Evolutionary conservation across 2,329 filamentous ascomycete species (phyloP), one percentile per base, ranked within the genome.

Genomic region (Beauveria sp.): DNA sequence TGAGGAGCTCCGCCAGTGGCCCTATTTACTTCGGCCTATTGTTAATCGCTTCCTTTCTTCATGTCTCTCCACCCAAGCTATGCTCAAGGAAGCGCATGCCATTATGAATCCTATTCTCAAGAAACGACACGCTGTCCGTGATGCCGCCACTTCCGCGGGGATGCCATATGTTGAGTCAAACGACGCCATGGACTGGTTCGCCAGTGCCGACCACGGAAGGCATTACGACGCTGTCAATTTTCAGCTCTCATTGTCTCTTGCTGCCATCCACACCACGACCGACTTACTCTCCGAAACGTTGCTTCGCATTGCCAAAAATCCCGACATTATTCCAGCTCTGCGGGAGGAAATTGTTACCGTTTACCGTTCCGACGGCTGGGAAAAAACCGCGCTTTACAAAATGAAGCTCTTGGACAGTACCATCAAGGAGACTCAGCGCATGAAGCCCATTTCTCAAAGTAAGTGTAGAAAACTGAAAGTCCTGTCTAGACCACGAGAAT

Each of bases 121-220:
- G 42, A 67, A 79, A 64, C 77, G 82, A 2, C 71, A 81, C 12
- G 67, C 71, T 9, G 73, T 78, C 45, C 77, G 77, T 51, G 71
- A 69, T 1, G 45, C 62, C 16, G 54, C 62, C 7, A 52, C 52
- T 6, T 4, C 51, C 46, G 64, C 61, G 10, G 70, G 68, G 1
- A 72, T 78, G 20, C 72, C 76, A 34, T 77, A 79, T 1, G 78
- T 81, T 42, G 57, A 50, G 8, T 63, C 62, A 28, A 64, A 65
- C 28, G 81, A 84, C 70, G 81, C 79, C 62, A 71, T 85, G 40
- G 81, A 78, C 10, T 86, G 83, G 83, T 74, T 77, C 60, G 81
- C 84, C 62, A 72, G 74, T n/a, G 73, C 75, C 49, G 80, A 80
- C 8, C 61, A 62, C 1, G 58, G 64, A 8, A 6, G 22, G 1